A percentile compares a stretch with the other conserved stretches of the same genome.
phyloP scores from a whole-genome alignment of 345 rosid genomes.

The Angophora floribunda region DNA sequence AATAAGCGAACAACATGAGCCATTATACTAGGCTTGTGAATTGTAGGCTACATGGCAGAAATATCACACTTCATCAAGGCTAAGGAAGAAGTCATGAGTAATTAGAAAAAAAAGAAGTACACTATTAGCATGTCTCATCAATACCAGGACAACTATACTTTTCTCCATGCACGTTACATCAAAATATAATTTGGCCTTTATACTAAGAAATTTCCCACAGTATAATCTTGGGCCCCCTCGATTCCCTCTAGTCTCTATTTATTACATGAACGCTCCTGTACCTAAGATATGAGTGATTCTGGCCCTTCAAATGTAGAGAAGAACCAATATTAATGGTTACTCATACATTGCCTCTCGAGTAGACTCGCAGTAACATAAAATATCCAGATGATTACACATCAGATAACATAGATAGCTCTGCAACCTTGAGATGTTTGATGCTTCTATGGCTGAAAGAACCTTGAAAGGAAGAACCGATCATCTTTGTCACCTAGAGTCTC shows the following conservation, averaged over 20 bases:
- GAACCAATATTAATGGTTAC: not conserved
- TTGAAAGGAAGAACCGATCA: not conserved
- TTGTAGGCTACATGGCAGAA: conserved; percentile 67
- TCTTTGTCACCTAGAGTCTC: not conserved
- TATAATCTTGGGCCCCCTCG: not conserved
- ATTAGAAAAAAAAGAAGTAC: not conserved
- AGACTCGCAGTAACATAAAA: not conserved
- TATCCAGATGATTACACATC: not conserved
- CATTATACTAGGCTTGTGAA: conserved; percentile 95
- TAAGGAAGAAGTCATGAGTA: not conserved
- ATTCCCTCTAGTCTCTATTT: not conserved
- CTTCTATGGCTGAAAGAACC: not conserved
- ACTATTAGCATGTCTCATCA: not conserved
- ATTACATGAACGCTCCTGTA: not conserved
- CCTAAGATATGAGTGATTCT: not conserved
- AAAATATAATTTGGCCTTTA: not conserved
- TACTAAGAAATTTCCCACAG: not conserved
- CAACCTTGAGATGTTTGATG: not conserved
- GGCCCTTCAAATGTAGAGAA: not conserved
- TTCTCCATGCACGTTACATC: not conserved
- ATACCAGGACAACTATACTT: not conserved
- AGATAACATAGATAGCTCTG: not conserved
- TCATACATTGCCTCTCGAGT: not conserved
- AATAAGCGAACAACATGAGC: conserved; percentile 83
- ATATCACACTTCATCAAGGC: not conserved